Base-by-base conservation (phyloP, 768 basidiomycete genomes). In the Boletus rubropictus region DNA sequence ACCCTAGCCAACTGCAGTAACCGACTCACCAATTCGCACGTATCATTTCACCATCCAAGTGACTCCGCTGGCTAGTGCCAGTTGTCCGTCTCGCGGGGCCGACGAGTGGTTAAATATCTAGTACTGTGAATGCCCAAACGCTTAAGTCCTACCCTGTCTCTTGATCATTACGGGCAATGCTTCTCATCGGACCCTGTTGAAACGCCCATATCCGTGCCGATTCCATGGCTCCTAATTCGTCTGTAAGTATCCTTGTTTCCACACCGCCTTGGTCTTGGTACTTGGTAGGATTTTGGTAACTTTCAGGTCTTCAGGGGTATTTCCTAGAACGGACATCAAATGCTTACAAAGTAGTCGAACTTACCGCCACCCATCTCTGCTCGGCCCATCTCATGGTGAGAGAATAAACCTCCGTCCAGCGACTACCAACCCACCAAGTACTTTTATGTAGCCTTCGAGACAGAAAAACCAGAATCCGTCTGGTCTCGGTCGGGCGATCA, bases 401-500 rank as follows among this genome's bases (percentile, higher is more conserved):
- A 21, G 17, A 6, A 11, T 1, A 5, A 34, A 27, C 9, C 20
- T 29, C 24, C 1, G 8, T 37, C 33, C 12, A 27, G 9, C 35
- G 25, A 17, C 34, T 11, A 25, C 9, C 0, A 7, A 22, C n/a
- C 0, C n/a, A 29, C 20, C 9, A 27, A 41, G 39, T 32, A 2
- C 15, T 24, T 18, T 7, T 12, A 0, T 34, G 42, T 33, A 83
- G 82, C 70, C 83, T 51, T 74, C 78, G 21, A 86, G 76, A 66
- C 66, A 73, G 34, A 78, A 72, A 63, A 78, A 82, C 56, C 73
- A 61, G 15, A 88, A 89, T 63, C 73, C 83, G 1, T 85, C 84
- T 52, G 96, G 96, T 12, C 75, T 99, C 22, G 96, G 96, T 28
- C 79, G 90, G 50, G 94, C 96, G 22, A 91, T 99, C 62, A 96